These are phyloP conservation scores for Talaromyces rugulosus DNA, from an alignment of 2,329 filamentous ascomycete species.

Conservation along the genomic window DNA sequence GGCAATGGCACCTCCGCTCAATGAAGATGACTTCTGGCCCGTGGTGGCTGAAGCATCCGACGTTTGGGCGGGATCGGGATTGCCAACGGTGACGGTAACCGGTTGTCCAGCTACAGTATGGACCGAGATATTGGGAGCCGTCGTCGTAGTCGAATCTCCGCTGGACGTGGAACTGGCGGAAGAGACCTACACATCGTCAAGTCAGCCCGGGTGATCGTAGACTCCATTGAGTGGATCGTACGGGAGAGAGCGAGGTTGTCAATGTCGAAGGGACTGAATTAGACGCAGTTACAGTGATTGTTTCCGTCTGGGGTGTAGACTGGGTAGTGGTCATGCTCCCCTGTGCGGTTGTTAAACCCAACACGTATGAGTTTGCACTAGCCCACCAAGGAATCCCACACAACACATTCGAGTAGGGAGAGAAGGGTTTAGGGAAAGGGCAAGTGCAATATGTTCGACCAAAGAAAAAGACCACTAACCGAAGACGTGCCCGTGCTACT, in stretches of 20 bases:
- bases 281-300: conserved; percentile 16
- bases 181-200: neutral
- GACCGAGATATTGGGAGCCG: conserved; percentile 9
- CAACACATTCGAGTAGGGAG: neutral
- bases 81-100: conserved; percentile 20
- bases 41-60: conserved; percentile 16
- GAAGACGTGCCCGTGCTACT: conserved; percentile 9
- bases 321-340: conserved; percentile 13
- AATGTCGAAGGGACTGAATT: conserved; percentile 9
- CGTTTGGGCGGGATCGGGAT: conserved; percentile 15
- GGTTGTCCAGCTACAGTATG: conserved; percentile 16
- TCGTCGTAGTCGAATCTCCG: conserved; percentile 3
- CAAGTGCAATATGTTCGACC: neutral
- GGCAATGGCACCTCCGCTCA: conserved; percentile 40
- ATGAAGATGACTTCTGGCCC: conserved; percentile 19
- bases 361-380: conserved; percentile 9
- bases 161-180: conserved; percentile 10
- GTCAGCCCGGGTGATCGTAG: conserved; percentile 7
- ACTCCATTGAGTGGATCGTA: conserved; percentile 7
- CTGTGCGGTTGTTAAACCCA: conserved; percentile 22
- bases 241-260: conserved; percentile 11
- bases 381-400: conserved; percentile 1
- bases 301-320: conserved; percentile 9
- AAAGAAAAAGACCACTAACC: conserved; percentile 1
- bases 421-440: neutral